These are phyloP conservation scores for Dactylellina leptospora DNA, from an alignment of 2,329 filamentous ascomycete species.

Conservation along the genomic window DNA sequence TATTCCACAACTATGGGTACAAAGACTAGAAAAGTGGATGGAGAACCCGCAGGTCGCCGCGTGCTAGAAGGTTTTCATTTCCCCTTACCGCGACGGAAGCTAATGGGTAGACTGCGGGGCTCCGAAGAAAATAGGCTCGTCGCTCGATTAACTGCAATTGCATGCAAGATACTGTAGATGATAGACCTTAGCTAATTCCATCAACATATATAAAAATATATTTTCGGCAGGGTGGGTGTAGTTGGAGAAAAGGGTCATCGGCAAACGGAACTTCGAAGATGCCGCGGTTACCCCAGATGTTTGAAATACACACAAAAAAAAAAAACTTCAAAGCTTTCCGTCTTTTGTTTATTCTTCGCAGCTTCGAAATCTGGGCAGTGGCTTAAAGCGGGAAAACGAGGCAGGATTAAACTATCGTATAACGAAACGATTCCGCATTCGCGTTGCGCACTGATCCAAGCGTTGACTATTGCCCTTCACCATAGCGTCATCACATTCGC, in stretches of 20 bases:
- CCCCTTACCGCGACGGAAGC: conserved; percentile 5
- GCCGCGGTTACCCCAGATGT: background rate
- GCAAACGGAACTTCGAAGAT: too few relatives aligned
- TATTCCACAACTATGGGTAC: too few relatives aligned
- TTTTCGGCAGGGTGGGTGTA: too few relatives aligned
- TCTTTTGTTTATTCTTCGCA: background rate
- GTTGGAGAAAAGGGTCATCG: too few relatives aligned
- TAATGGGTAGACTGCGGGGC: background rate
- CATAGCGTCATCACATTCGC: conserved; percentile 1
- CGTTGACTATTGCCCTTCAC: background rate
- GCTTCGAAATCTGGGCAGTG: background rate
- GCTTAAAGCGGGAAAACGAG: background rate
- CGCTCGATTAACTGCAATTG: too few relatives aligned
- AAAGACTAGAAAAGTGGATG: background rate
- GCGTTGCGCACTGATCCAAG: conserved; percentile 20
- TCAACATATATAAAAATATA: too few relatives aligned
- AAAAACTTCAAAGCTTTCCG: background rate
- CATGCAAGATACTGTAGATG: too few relatives aligned
- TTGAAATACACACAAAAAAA: background rate
- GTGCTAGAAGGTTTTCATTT: background rate
- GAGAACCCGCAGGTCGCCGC: background rate
- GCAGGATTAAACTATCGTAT: too few relatives aligned
- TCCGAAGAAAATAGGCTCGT: too few relatives aligned
- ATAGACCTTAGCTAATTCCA: too few relatives aligned
- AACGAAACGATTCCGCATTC: too few relatives aligned